phyloP scores from a whole-genome alignment of 2,329 filamentous ascomycete species.

The Ophiocordyceps polyrhachis-furcata region DNA sequence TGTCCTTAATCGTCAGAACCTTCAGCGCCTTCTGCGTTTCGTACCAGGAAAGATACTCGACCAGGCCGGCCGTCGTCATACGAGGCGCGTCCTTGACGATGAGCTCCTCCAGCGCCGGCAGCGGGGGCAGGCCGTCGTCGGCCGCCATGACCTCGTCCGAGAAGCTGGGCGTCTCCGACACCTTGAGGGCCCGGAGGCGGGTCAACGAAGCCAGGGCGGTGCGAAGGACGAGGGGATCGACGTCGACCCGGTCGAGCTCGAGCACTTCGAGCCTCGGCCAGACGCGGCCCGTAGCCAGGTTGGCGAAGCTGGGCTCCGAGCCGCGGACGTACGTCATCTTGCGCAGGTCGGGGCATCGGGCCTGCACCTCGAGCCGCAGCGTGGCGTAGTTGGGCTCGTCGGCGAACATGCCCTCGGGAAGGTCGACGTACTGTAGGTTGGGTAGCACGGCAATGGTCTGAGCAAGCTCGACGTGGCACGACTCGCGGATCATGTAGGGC shows the following conservation, averaged over 20 bases:
- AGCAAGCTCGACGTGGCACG: conserved; percentile 66
- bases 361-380: conserved; percentile 68
- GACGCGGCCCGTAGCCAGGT: conserved; percentile 42
- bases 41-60: conserved; percentile 43
- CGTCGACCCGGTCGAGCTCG: conserved; percentile 46
- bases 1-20: conserved; percentile 51
- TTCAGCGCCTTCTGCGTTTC: conserved; percentile 42
- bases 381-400: conserved; percentile 61
- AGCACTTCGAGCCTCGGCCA: conserved; percentile 59
- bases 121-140: conserved; percentile 45
- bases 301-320: conserved; percentile 58
- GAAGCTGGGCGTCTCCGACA: conserved; percentile 50
- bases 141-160: conserved; percentile 60
- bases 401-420: conserved; percentile 72
- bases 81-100: conserved; percentile 52
- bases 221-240: conserved; percentile 54
- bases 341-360: conserved; percentile 62
- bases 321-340: conserved; percentile 78
- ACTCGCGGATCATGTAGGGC: conserved; percentile 88
- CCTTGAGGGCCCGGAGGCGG: conserved; percentile 53
- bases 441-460: conserved; percentile 70
- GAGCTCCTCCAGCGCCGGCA: conserved; percentile 58
- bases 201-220: conserved; percentile 50
- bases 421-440: conserved; percentile 73
- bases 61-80: conserved; percentile 54